Evolutionary conservation across 202 grass and related monocot genomes (phyloP).

Genomic region (Setaria italica): DNA sequence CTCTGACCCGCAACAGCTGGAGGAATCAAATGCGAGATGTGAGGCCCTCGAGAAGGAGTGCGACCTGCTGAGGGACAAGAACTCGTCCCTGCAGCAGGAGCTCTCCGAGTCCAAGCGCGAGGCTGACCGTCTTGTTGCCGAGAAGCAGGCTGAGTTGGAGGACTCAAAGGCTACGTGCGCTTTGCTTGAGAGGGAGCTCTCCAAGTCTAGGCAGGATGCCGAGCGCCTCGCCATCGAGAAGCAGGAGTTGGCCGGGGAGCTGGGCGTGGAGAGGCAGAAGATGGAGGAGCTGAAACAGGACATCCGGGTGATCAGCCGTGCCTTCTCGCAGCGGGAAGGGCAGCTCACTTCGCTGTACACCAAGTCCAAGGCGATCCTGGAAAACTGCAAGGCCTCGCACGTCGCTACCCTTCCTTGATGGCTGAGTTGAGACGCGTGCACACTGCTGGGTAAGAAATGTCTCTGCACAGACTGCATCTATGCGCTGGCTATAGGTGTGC

Average conservation of each 20-base stretch:
- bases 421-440: not conserved
- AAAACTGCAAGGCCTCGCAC: conserved; percentile 63
- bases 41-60: conserved; percentile 56
- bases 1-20: conserved; percentile 52
- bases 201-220: conserved; percentile 52
- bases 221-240: conserved; percentile 51
- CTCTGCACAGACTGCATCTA: not conserved
- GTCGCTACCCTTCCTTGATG: conserved; percentile 41
- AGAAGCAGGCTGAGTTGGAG: conserved; percentile 62
- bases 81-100: conserved; percentile 50
- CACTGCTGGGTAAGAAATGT: conserved; percentile 3
- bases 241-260: conserved; percentile 55
- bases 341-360: conserved; percentile 68
- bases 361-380: conserved; percentile 80
- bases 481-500: not conserved
- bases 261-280: conserved; percentile 54
- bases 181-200: conserved; percentile 55
- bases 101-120: conserved; percentile 54
- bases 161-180: conserved; percentile 40
- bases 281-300: conserved; percentile 82
- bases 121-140: conserved; percentile 30
- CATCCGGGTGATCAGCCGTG: conserved; percentile 57
- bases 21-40: conserved; percentile 56
- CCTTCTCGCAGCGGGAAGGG: conserved; percentile 64
- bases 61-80: conserved; percentile 54